Percentiles rank a stretch among this genome's conserved stretches.
phyloP scores from a whole-genome alignment of 2,329 filamentous ascomycete species.

The Mycosphaerelloides madeirae region DNA sequence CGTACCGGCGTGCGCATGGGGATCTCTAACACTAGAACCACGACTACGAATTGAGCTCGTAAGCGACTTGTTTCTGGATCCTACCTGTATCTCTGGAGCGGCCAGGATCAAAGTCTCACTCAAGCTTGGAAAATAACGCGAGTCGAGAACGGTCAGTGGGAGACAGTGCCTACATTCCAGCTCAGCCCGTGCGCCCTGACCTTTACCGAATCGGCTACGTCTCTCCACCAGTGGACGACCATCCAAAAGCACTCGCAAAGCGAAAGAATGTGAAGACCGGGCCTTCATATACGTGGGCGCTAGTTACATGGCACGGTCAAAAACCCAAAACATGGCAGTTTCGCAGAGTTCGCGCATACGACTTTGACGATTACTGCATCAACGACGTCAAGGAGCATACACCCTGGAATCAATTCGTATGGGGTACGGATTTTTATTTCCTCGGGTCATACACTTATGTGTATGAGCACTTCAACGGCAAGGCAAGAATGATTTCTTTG shows the following conservation, averaged over 20 bases:
- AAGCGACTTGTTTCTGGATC: too few species aligned
- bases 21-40: too few species aligned
- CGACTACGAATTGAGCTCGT: too few species aligned
- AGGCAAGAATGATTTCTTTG: not conserved
- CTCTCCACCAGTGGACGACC: not conserved
- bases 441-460: conserved; percentile 1
- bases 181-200: not conserved
- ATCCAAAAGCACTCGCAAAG: not conserved
- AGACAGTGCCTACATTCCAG: not conserved
- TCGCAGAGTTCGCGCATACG: conserved; percentile 5
- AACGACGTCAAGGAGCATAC: conserved; percentile 3
- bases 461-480: not conserved
- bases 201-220: conserved; percentile 5
- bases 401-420: not conserved
- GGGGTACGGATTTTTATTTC: conserved; percentile 1
- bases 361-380: conserved; percentile 12
- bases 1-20: too few species aligned
- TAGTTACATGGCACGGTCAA: conserved; percentile 2
- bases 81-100: too few species aligned
- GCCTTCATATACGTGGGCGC: conserved; percentile 5
- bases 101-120: too few species aligned
- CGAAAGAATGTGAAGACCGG: not conserved
- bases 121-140: too few species aligned
- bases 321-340: not conserved
- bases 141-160: too few species aligned